Conservation (phyloP, 495 filamentous ascomycete species). For the Aspergillus nidulans region DNA sequence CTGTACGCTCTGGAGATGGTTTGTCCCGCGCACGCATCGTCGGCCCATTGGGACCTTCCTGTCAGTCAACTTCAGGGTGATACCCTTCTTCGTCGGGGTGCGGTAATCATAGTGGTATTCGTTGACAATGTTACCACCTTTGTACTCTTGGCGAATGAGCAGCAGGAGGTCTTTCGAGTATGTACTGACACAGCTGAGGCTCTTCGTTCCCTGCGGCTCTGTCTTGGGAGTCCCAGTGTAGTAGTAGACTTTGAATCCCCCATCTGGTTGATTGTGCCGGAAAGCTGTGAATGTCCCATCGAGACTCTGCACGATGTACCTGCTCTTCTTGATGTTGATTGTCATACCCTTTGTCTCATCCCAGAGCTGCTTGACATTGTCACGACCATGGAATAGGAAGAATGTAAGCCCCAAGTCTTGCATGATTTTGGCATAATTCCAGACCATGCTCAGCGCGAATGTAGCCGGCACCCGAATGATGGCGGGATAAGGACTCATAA, state of each 20-base stretch:
- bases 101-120: slow-evolving; percentile 52
- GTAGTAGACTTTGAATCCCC: slow-evolving; percentile 43
- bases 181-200: slow-evolving; percentile 42
- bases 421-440: slow-evolving; percentile 42
- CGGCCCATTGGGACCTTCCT: slow-evolving; percentile 43
- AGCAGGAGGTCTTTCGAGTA: slow-evolving; percentile 49
- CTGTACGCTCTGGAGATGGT: slow-evolving; percentile 44
- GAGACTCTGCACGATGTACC: slow-evolving; percentile 40
- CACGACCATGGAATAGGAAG: slow-evolving; percentile 46
- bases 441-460: slow-evolving; percentile 41
- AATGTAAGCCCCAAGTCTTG: slow-evolving; percentile 41
- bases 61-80: slow-evolving; percentile 25
- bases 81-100: slow-evolving; percentile 27
- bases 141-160: slow-evolving; percentile 44
- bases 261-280: slow-evolving; percentile 34
- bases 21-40: slow-evolving; percentile 44
- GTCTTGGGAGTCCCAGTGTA: slow-evolving; percentile 42
- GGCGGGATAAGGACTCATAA: slow-evolving; percentile 29
- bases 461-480: slow-evolving; percentile 37
- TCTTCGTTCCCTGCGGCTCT: slow-evolving; percentile 38
- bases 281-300: slow-evolving; percentile 47
- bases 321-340: slow-evolving; percentile 42
- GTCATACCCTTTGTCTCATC: slow-evolving; percentile 46
- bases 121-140: slow-evolving; percentile 40
- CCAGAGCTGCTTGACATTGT: slow-evolving; percentile 41